Percentiles rank a stretch among this genome's conserved stretches.
Evolutionary conservation across 169 alveolate species (phyloP).

Genomic region (Eimeria tenella): DNA sequence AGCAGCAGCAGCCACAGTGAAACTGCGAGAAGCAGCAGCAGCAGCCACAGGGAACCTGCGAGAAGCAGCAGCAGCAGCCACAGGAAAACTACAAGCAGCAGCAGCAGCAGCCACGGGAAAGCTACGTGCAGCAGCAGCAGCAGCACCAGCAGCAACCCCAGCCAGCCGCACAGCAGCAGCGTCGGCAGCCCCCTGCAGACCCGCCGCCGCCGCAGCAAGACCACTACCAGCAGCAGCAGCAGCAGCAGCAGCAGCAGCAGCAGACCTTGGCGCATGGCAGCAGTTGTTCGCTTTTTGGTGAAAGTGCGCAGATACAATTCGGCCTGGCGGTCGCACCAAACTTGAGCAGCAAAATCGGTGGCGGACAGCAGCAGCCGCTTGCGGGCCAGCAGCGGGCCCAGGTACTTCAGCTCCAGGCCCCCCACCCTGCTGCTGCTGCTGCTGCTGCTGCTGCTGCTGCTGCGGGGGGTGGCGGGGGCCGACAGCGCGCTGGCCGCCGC

Average conservation of each 20-base stretch:
- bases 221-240: conserved; percentile 10
- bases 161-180: not conserved
- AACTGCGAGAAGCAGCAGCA: not conserved
- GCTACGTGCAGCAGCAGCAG: not conserved
- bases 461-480: not conserved
- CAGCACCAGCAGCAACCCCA: not conserved
- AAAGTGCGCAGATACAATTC: not conserved
- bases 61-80: not conserved
- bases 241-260: conserved; percentile 25
- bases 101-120: not conserved
- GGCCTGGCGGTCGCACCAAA: conserved; percentile 21
- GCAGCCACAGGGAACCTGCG: not conserved
- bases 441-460: conserved; percentile 11
- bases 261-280: conserved; percentile 1
- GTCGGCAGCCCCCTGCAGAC: not conserved
- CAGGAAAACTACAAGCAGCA: not conserved
- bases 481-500: not conserved
- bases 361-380: not conserved
- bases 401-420: not conserved
- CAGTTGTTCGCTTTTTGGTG: not conserved
- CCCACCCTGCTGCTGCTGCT: not conserved
- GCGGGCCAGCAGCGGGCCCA: not conserved
- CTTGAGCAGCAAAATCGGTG: conserved; percentile 4
- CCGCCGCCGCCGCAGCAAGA: not conserved
- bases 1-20: not conserved